Evolutionary conservation across 2,329 filamentous ascomycete species (phyloP), one percentile per base, ranked within the genome.

Genomic region (Aureobasidium sp.): DNA sequence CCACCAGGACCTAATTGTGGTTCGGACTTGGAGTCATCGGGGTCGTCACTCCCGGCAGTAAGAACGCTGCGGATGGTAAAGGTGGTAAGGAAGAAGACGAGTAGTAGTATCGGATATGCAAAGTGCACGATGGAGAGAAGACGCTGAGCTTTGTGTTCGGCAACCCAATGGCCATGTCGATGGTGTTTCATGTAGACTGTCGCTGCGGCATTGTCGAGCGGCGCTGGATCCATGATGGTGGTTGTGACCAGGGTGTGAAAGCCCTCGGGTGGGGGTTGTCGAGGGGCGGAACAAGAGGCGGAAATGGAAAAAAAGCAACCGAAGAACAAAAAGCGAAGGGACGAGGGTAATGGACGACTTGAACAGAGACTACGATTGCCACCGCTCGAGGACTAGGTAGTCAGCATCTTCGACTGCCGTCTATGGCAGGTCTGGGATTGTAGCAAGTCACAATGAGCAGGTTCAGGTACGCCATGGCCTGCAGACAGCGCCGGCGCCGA

Each of bases 1-100:
- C 92, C 93, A 62, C 90, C 92, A 1, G 92, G 91, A n/a, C 92
- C 92, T 59, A 82, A 86, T 66, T 83, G 82, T 64, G 76, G 73
- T 45, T 75, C 71, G 68, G 65, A 59, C 65, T 63, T 8, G 68
- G 78, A 73, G 49, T 77, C 73, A 65, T 74, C 74, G 65, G 78
- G 76, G 67, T 77, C 77, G 55, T 68, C 67, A 70, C 73, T 80
- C 67, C 75, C 75, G 42, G 82, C 79, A 22, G 79, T 77, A 64
- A 80, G 70, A 65, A 89, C 80, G 68, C 85, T 86, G 71, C 82
- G 83, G 67, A 78, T 70, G 62, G 86, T 80, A 70, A 89, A 88
- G 65, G 82, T 80, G 64, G 78, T 72, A 53, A 87, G 74, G 72
- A 89, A 90, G 70, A 88, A 80, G 67, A 84, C 66, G 60, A 89